Evolutionary conservation across 768 basidiomycete species (phyloP), one percentile per base, ranked within the genome.

Genomic region (Boletus pseudo-olivaceus): DNA sequence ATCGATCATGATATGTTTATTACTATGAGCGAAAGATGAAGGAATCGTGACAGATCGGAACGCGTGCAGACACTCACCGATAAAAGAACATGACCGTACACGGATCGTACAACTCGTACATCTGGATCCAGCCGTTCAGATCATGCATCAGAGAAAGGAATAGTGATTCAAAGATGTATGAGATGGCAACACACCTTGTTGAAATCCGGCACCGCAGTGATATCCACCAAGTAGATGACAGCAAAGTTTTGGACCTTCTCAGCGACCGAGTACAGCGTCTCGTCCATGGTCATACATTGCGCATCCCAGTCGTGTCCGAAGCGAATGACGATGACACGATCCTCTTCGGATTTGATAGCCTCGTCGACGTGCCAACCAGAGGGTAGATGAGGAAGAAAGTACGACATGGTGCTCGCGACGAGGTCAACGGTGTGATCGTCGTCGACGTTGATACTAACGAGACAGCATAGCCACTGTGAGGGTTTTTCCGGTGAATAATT

Each of bases 1-100:
- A 82, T 98, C 97, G 66, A 99, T 98, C 96, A 98, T 98, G 75
- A 98, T 98, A 69, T 98, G 97, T 69, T 98, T 97, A 72, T 96
- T 96, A 40, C 95, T 96, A 63, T 0, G 32, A 14, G 11, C 20
- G 14, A 12, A 33, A 12, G 47, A 20, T 64, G 44, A 51, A 39
- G 19, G 10, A 48, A 47, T 19, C 7, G n/a, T 23, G 17, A 10
- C 5, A 6, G 37, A 46, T 10, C 29, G 17, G 32, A 17, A 23
- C 1, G 39, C 0, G 50, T 27, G 10, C 9, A 34, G 33, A 9
- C 37, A 65, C 87, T 40, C 62, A 95, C 93, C 93, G 86, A 73
- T 96, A 97, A 77, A 97, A 96, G 79, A 97, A 96, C 93, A 96
- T 97, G 61, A 96, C 90, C 4, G 96, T 96, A 70, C 93, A 97